A percentile compares a stretch with the other conserved stretches of the same genome.
Evolutionary conservation across 129 eudicot genomes (phyloP).

Genomic region (Flaveria brownii): DNA sequence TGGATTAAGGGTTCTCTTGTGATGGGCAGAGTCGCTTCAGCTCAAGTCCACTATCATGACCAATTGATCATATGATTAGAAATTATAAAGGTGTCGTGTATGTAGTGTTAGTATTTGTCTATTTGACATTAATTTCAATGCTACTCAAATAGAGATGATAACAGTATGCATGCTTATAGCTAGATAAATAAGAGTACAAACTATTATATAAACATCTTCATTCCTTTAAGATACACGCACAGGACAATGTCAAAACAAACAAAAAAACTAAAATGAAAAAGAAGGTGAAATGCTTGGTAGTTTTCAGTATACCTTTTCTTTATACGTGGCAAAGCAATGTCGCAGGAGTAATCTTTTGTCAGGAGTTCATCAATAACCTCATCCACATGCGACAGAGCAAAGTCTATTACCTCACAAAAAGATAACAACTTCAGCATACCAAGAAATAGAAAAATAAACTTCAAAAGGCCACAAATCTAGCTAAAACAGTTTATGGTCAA

Average conservation of each 20-base stretch:
- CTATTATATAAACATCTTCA: background rate
- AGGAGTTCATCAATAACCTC: slow-evolving; percentile 90
- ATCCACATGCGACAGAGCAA: slow-evolving; percentile 80
- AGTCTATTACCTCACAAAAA: slow-evolving; percentile 40
- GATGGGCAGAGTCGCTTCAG: background rate
- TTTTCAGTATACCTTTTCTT: slow-evolving; percentile 69
- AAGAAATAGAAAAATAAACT: background rate
- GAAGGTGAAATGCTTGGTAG: background rate
- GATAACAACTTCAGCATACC: slow-evolving; percentile 25
- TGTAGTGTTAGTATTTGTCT: background rate
- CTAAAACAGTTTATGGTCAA: slow-evolving; percentile 2
- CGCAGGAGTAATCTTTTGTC: slow-evolving; percentile 92
- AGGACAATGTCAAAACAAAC: background rate
- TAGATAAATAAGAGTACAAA: background rate
- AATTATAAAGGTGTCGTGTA: background rate
- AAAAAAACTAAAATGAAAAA: background rate
- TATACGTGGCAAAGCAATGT: slow-evolving; percentile 85
- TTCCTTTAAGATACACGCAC: background rate
- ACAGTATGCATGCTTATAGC: background rate
- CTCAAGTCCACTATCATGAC: slow-evolving; percentile 8
- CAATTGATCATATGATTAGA: background rate
- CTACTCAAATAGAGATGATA: slow-evolving; percentile 6
- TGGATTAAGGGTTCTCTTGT: background rate
- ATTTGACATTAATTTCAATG: background rate
- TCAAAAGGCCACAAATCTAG: slow-evolving; percentile 6